Evolutionary conservation across 2,329 filamentous ascomycete species (phyloP).

Genomic region (Alternaria ethzedia): DNA sequence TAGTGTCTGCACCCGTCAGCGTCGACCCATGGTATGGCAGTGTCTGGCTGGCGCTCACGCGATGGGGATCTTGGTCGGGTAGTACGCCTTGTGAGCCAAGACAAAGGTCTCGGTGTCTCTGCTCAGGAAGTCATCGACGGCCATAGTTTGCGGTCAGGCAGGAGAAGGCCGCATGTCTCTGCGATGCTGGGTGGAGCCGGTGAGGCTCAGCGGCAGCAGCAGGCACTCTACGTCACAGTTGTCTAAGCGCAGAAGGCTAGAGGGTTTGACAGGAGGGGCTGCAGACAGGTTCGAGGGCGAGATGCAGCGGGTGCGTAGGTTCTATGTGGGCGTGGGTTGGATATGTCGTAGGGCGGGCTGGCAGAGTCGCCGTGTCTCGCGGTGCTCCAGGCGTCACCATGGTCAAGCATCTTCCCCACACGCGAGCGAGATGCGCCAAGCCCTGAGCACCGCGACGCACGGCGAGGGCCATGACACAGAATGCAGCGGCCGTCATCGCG

Average conservation of each 20-base stretch:
- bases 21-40: not conserved
- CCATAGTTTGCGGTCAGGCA: constrained; percentile 43
- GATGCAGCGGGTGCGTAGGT: not conserved
- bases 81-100: constrained; percentile 54
- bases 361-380: constrained; percentile 10
- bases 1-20: constrained; percentile 67
- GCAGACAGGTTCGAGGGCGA: not conserved
- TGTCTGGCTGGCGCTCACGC: constrained; percentile 44
- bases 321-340: not conserved
- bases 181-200: constrained; percentile 16
- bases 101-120: constrained; percentile 56
- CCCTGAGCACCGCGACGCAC: constrained; percentile 1
- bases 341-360: not conserved
- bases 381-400: constrained; percentile 10
- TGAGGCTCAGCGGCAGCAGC: constrained; percentile 7
- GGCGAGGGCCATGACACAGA: not conserved
- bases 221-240: constrained; percentile 22
- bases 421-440: constrained; percentile 16
- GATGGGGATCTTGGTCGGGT: constrained; percentile 57
- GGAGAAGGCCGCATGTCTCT: constrained; percentile 37
- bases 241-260: constrained; percentile 1
- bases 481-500: not conserved
- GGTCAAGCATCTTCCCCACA: constrained; percentile 20
- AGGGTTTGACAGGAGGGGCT: not conserved
- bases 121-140: constrained; percentile 50